A percentile compares a stretch with the other conserved stretches of the same genome.
These are phyloP conservation scores for Colletotrichum orchidophilum DNA, from an alignment of 2,329 filamentous ascomycete species.

Conservation along the genomic window DNA sequence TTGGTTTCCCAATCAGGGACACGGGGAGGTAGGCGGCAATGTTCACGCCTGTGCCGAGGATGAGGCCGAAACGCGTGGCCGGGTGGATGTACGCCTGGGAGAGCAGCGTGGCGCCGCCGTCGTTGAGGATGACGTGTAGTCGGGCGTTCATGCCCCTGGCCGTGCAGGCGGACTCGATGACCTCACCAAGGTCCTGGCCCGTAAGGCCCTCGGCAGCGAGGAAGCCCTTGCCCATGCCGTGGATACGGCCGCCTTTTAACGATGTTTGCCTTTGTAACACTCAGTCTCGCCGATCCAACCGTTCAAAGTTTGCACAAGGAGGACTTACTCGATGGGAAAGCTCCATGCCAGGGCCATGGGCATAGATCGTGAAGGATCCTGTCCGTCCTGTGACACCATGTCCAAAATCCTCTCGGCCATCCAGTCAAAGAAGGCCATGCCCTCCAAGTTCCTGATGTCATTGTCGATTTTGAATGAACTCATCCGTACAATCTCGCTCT, in stretches of 20 bases:
- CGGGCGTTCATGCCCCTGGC: constrained; percentile 61
- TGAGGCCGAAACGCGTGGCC: constrained; percentile 70
- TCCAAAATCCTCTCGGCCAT: constrained; percentile 70
- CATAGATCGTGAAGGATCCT: constrained; percentile 54
- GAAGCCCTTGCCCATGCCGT: constrained; percentile 74
- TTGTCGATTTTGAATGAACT: constrained; percentile 65
- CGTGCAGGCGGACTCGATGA: constrained; percentile 65
- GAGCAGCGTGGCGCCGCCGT: constrained; percentile 72
- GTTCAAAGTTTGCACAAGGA: background rate
- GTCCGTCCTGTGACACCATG: constrained; percentile 56
- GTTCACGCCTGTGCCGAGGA: constrained; percentile 75
- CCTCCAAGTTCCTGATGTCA: constrained; percentile 64
- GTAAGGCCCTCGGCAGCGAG: constrained; percentile 65
- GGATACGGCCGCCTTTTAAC: constrained; percentile 65
- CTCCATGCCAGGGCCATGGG: constrained; percentile 74
- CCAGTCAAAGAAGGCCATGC: constrained; percentile 73
- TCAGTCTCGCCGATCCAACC: constrained; percentile 7
- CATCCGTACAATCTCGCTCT: constrained; percentile 63
- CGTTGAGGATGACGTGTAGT: constrained; percentile 71
- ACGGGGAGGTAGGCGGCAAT: constrained; percentile 72
- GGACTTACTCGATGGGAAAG: constrained; percentile 73
- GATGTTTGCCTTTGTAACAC: constrained; percentile 68
- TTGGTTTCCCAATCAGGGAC: constrained; percentile 60
- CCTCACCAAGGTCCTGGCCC: constrained; percentile 67
- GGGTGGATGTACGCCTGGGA: constrained; percentile 69